phyloP scores from a whole-genome alignment of 2,329 filamentous ascomycete genomes.

The Achaetomium macrosporum region DNA sequence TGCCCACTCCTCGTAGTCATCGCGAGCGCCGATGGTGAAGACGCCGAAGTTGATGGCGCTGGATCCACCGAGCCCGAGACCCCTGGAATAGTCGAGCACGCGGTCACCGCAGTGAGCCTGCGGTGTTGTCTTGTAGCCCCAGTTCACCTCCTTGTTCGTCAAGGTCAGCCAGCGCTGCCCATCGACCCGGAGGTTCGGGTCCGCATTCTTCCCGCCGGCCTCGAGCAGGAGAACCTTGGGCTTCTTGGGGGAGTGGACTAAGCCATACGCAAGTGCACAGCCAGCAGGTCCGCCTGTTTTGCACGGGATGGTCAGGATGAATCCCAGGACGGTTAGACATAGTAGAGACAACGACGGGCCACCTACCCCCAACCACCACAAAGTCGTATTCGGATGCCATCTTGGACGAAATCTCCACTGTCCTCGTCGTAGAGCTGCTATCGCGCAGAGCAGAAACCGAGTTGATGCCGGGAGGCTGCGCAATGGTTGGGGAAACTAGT shows the following conservation, averaged over 20 bases:
- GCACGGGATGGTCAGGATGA: neutral
- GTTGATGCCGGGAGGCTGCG: neutral
- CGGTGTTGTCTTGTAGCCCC: slow-evolving; percentile 45
- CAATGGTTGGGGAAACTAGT: neutral
- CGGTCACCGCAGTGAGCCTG: slow-evolving; percentile 40
- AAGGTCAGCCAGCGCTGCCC: slow-evolving; percentile 53
- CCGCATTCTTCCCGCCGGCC: slow-evolving; percentile 48
- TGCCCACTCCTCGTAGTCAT: slow-evolving; percentile 60
- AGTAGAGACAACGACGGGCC: neutral
- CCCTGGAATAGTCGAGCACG: slow-evolving; percentile 44
- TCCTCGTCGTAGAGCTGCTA: neutral
- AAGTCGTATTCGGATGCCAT: slow-evolving; percentile 29
- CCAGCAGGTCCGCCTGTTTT: slow-evolving; percentile 53
- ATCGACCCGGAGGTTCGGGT: slow-evolving; percentile 41
- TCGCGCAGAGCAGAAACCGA: neutral
- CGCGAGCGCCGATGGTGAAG: slow-evolving; percentile 48
- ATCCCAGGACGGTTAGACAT: neutral
- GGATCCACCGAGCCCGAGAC: slow-evolving; percentile 46
- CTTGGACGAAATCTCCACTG: neutral
- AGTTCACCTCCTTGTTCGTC: slow-evolving; percentile 44
- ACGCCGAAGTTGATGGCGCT: slow-evolving; percentile 51
- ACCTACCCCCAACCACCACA: slow-evolving; percentile 32
- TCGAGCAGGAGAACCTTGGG: slow-evolving; percentile 56
- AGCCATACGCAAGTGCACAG: slow-evolving; percentile 46
- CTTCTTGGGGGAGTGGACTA: slow-evolving; percentile 40